Evolutionary conservation across 768 basidiomycete species (phyloP).

Genomic region (Paxillus rubicundulus): DNA sequence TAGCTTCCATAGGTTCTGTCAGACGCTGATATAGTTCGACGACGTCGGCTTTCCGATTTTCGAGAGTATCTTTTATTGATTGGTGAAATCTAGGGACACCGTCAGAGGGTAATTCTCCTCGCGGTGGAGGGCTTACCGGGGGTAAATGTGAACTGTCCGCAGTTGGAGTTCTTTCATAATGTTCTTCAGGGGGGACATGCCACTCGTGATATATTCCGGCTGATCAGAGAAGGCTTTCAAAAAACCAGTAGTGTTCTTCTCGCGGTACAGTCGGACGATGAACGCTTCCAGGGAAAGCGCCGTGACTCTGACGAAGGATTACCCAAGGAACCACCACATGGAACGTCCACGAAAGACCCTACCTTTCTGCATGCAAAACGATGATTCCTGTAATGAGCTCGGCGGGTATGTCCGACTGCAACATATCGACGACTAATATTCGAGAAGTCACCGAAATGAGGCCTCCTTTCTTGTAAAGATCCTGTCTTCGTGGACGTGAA

Average conservation of each 20-base stretch:
- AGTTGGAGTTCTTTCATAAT: conserved; percentile 93
- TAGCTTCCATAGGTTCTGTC: conserved; percentile 85
- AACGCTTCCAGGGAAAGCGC: conserved; percentile 87
- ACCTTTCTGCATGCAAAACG: conserved; percentile 91
- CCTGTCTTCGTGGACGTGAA: conserved; percentile 51
- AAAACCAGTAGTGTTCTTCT: conserved; percentile 88
- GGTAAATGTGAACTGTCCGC: conserved; percentile 87
- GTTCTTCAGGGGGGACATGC: conserved; percentile 86
- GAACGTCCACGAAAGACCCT: conserved; percentile 11
- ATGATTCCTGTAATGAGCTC: conserved; percentile 87
- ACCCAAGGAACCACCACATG: not conserved
- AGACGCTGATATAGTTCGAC: conserved; percentile 87
- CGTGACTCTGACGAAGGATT: conserved; percentile 59
- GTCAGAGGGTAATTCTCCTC: not conserved
- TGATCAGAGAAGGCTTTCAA: conserved; percentile 97
- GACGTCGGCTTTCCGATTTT: conserved; percentile 84
- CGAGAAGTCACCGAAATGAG: conserved; percentile 90
- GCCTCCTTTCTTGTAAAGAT: conserved; percentile 84
- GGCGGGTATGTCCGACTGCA: conserved; percentile 81
- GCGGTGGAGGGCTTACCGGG: conserved; percentile 55
- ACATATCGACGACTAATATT: conserved; percentile 93
- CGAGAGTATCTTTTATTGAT: conserved; percentile 77
- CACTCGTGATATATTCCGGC: conserved; percentile 91
- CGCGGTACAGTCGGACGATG: conserved; percentile 85
- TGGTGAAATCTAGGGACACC: conserved; percentile 75